Conservation (phyloP, 2,329 filamentous ascomycete genomes). For the Penicillium sp. region DNA sequence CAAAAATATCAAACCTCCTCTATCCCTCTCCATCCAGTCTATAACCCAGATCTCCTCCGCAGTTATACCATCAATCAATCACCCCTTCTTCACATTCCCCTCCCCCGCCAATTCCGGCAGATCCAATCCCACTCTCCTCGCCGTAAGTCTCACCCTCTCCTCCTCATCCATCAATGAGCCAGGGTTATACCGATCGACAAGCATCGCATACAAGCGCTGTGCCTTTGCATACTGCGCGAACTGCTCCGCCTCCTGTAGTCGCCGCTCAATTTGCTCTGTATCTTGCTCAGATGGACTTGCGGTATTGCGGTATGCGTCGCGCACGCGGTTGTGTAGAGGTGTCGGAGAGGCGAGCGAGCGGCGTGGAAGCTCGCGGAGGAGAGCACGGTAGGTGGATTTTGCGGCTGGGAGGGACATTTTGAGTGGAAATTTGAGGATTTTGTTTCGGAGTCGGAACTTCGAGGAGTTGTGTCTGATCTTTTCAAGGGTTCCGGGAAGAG, state of each 20-base stretch:
- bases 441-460: too few species aligned
- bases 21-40: not conserved
- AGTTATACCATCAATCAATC: not conserved
- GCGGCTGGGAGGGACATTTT: conserved; percentile 43
- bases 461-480: too few species aligned
- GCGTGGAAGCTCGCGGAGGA: conserved; percentile 87
- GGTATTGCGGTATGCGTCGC: conserved; percentile 60
- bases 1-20: not conserved
- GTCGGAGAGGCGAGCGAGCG: conserved; percentile 68
- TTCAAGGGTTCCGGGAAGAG: too few species aligned
- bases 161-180: conserved; percentile 85
- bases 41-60: not conserved
- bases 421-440: not conserved
- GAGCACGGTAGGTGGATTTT: conserved; percentile 82
- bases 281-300: conserved; percentile 13
- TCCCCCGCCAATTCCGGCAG: conserved; percentile 81
- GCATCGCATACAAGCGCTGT: conserved; percentile 80
- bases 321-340: conserved; percentile 72
- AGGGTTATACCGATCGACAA: conserved; percentile 92
- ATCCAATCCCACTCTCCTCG: conserved; percentile 87
- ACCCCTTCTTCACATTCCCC: conserved; percentile 39
- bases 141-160: conserved; percentile 82
- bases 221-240: conserved; percentile 78
- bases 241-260: conserved; percentile 69
- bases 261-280: conserved; percentile 22